A percentile compares a stretch with the other conserved stretches of the same genome.
Conservation (phyloP, 2,329 filamentous ascomycete species). For the Laburnicola sp. region DNA sequence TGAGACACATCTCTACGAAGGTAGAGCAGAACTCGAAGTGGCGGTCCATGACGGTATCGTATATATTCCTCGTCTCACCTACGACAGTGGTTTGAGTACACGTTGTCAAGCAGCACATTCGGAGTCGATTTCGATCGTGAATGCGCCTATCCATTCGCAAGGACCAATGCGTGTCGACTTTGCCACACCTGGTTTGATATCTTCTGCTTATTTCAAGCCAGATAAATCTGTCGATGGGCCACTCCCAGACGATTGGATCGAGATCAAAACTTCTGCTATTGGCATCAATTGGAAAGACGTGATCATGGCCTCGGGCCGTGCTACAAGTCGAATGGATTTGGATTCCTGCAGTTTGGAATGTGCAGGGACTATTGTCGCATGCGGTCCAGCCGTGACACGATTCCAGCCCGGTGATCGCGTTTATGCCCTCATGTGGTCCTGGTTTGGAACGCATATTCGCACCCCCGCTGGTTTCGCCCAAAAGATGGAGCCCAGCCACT, state of each 20-base stretch:
- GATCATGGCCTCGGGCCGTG: slow-evolving; percentile 11
- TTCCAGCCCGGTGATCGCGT: slow-evolving; percentile 13
- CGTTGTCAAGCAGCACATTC: background rate
- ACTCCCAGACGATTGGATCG: slow-evolving; percentile 14
- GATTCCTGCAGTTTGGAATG: slow-evolving; percentile 12
- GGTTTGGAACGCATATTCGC: slow-evolving; percentile 5
- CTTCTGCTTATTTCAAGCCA: slow-evolving; percentile 15
- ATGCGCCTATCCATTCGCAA: background rate
- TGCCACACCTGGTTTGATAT: no score
- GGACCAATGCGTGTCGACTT: no score
- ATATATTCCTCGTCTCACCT: background rate
- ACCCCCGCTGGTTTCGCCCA: background rate
- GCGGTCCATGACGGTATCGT: background rate
- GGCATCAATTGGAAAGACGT: slow-evolving; percentile 20
- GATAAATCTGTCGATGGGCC: slow-evolving; percentile 7
- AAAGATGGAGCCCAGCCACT: background rate
- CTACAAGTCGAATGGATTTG: slow-evolving; percentile 13
- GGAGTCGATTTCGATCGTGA: background rate
- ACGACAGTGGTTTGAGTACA: background rate
- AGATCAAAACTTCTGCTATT: slow-evolving; percentile 12
- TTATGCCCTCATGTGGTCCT: background rate
- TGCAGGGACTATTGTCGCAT: slow-evolving; percentile 7
- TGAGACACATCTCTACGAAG: background rate
- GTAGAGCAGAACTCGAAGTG: background rate
- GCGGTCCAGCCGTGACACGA: slow-evolving; percentile 1